A percentile compares a stretch with the other conserved stretches of the same genome.
Evolutionary conservation across 169 alveolate genomes (phyloP).

Genomic region (Cryptosporidium canis): DNA sequence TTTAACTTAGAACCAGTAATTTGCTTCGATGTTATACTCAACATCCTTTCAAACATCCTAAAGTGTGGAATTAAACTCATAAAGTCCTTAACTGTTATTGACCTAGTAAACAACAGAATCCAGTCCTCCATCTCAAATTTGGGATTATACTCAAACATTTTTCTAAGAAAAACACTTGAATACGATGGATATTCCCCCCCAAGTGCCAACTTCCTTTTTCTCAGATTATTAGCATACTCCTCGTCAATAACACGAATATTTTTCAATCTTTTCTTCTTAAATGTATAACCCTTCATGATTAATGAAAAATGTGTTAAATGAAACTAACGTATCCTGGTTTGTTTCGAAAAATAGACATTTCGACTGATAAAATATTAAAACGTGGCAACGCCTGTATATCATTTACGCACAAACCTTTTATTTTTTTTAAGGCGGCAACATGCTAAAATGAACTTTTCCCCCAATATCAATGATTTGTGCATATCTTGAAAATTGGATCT

Average conservation of each 20-base stretch:
- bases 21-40: constrained; percentile 43
- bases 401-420: constrained; percentile 17
- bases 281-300: not conserved
- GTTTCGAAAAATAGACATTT: not conserved
- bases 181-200: too few relatives aligned
- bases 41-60: constrained; percentile 54
- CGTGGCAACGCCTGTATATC: constrained; percentile 4
- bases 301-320: not conserved
- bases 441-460: not conserved
- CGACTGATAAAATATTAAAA: not conserved
- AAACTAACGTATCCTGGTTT: not conserved
- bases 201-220: too few relatives aligned
- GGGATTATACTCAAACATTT: constrained; percentile 18
- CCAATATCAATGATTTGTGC: not conserved
- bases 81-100: constrained; percentile 28
- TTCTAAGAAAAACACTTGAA: constrained; percentile 9
- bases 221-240: not conserved
- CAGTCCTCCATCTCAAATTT: constrained; percentile 27
- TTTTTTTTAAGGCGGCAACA: constrained; percentile 10
- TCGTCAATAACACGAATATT: not conserved
- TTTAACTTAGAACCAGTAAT: constrained; percentile 2
- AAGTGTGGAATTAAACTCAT: constrained; percentile 44
- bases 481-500: not conserved
- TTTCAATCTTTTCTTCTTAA: not conserved
- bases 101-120: constrained; percentile 2